Percentiles rank a stretch among this genome's conserved stretches.
phyloP scores from a whole-genome alignment of 2,329 filamentous ascomycete species.

The Aspergillus luchuensis region DNA sequence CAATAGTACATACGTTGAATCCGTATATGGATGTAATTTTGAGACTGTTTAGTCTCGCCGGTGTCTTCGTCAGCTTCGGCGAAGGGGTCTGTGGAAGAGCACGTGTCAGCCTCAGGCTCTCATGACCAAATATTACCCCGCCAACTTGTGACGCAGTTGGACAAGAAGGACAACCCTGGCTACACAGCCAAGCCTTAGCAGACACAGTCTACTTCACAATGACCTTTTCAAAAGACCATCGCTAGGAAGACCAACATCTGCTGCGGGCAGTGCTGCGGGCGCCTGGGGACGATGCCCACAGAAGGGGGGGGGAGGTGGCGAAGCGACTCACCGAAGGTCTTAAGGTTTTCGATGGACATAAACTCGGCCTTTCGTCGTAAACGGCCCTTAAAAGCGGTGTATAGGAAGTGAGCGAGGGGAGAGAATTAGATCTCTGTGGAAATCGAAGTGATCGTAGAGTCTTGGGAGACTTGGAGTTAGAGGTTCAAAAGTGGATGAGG shows the following conservation, averaged over 20 bases:
- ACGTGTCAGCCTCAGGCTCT: conserved; percentile 36
- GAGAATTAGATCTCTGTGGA: conserved; percentile 39
- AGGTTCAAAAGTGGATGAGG: conserved; percentile 20
- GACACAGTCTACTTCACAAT: background rate
- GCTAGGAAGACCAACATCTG: background rate
- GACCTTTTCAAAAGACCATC: background rate
- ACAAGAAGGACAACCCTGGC: conserved; percentile 5
- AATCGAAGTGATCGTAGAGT: conserved; percentile 25
- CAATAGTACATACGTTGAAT: conserved; percentile 80
- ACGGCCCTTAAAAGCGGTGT: conserved; percentile 45
- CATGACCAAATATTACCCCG: conserved; percentile 40
- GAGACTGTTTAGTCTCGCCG: conserved; percentile 90
- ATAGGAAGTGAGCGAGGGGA: conserved; percentile 30
- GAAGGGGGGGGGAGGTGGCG: conserved; percentile 32
- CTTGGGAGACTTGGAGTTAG: conserved; percentile 12
- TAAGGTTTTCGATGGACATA: conserved; percentile 99
- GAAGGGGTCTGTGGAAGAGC: conserved; percentile 81
- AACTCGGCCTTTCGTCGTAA: conserved; percentile 73
- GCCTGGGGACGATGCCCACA: background rate
- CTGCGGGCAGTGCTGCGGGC: background rate
- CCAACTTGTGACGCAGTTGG: conserved; percentile 24
- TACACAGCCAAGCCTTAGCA: background rate
- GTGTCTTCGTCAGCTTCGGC: conserved; percentile 99
- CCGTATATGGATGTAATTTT: conserved; percentile 99
- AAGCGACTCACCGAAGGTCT: conserved; percentile 77